Base-by-base conservation (phyloP, 148 eudicot species). In the Mesembryanthemum crystallinum region DNA sequence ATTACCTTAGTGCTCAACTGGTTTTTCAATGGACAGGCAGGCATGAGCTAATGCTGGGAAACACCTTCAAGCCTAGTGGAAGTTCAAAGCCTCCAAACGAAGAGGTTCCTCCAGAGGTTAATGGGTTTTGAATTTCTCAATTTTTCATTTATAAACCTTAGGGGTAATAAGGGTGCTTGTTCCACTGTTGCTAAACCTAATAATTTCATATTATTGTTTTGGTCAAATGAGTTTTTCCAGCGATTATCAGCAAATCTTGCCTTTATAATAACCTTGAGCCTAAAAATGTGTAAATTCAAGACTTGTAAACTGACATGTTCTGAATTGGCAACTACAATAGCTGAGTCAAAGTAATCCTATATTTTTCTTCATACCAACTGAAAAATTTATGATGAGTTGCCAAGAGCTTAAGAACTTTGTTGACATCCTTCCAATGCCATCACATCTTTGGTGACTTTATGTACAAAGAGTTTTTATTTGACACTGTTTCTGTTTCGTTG, bases 91-190 rank as follows among this genome's bases (percentile, higher is more conserved):
- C 98, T 73, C 98, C 94, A 76, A 81, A 81, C 72, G 84, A 87
- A 78, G 97, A 94, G 85, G 86, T 92, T 80, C 84, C 89, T 68
- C 96, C 98, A 13, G 86, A 90, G 98, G 98, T 94, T 47, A 63
- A 9, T 21, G 52, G 21, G 29, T 28, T 67, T 77, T 10, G 51
- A 67, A 64, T 45, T 27, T 61, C 45, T 71, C 27, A 80, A 32
- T 68, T 72, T 67, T 29, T 45, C 25, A 9, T 25, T 69, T 62
- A 33, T 77, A 52, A 28, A 54, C 27, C 25, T 25, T 30, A 13
- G 30, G 15, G 12, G 51, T 13, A 37, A 33, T 1, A 3, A 59
- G 54, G 49, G 18, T 4, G 67, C 27, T 39, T 57, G 7, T 8
- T 61, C 52, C 68, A 7, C 21, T 13, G 21, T 49, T 75, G 21